These are phyloP conservation scores for Schoenoplectus triqueter DNA, from an alignment of 202 grass and related monocot genomes.

Conservation along the genomic window DNA sequence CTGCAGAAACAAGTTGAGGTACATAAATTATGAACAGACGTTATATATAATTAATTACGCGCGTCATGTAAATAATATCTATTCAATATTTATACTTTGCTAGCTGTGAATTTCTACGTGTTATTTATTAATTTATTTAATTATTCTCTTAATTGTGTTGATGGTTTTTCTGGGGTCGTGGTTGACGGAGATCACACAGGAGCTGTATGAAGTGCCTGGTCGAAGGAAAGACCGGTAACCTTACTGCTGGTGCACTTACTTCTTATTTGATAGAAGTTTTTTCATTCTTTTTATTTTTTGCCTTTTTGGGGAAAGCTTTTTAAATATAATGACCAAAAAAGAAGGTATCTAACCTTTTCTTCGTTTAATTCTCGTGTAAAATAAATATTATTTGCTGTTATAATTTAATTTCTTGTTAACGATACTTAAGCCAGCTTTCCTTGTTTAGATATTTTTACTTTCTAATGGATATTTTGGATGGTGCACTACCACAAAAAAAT, in stretches of 20 bases:
- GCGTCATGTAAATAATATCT: no score
- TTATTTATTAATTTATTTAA: no score
- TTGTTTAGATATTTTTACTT: background rate
- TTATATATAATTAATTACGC: no score
- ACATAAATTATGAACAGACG: no score
- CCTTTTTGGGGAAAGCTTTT: background rate
- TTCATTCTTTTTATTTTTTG: background rate
- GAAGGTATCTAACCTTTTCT: background rate
- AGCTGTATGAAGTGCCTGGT: slow-evolving; percentile 71
- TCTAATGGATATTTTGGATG: background rate
- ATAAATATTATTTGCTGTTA: background rate
- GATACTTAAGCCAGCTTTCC: background rate
- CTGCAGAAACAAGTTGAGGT: slow-evolving; percentile 75
- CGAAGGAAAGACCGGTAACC: slow-evolving; percentile 38
- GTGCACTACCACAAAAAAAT: no score
- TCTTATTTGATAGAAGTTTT: background rate
- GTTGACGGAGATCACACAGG: slow-evolving; percentile 78
- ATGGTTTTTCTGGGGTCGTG: slow-evolving; percentile 71
- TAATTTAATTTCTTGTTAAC: background rate
- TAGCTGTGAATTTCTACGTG: no score
- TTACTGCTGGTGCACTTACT: background rate
- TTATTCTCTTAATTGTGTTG: slow-evolving; percentile 38
- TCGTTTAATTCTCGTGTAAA: background rate
- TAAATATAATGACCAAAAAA: background rate
- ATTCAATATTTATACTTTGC: no score